Base-by-base conservation (phyloP, 495 filamentous ascomycete genomes). In the Apodospora peruviana region DNA sequence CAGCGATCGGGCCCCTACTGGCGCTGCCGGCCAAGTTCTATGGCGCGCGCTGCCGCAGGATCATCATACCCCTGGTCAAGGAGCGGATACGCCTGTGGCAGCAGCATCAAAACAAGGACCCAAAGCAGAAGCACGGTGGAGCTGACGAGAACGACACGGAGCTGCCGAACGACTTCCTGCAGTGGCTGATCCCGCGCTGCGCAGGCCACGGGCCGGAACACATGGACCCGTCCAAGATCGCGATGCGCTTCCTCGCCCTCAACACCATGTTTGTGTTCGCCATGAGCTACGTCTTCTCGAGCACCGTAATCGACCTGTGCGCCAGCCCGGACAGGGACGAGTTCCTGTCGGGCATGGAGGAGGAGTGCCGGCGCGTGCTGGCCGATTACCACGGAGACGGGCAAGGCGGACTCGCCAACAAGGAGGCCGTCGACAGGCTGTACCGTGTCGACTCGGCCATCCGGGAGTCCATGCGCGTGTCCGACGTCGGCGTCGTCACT, bases 381-480 rank as follows among this genome's bases (percentile, higher is more conserved):
- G 40, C 40, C 20, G 2, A 43, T 4, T 17, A 43, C 23, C 17
- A 3, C 39, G n/a, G n/a, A n/a, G n/a, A n/a, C n/a, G n/a, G n/a
- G n/a, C n/a, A n/a, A n/a, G 22, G 14, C 20, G 19, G 20, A 5
- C 11, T 43, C 4, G 40, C 40, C 23, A n/a, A n/a, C 3, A 14
- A 18, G 12, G 40, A 43, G 11, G 21, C 23, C 23, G 14, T 43
- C 40, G 40, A 43, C 20, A 12, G 17, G 19, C 40, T 43, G 3
- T 25, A 43, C 40, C 40, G 40, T 14, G 40, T 21, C 20, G 40
- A 43, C 21, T 43, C 40, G 23, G 23, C 40, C 20, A 8, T 43
- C 19, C 40, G 40, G 5, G 40, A 43, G 21, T 43, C 40, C 21
- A 43, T 43, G 40, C 40, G 40, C 9, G 12, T 24, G 21, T 43